A percentile compares a stretch with the other conserved stretches of the same genome.
These are phyloP conservation scores for Solanum chiquidenum DNA, from an alignment of 257 asterid genomes.

Conservation along the genomic window DNA sequence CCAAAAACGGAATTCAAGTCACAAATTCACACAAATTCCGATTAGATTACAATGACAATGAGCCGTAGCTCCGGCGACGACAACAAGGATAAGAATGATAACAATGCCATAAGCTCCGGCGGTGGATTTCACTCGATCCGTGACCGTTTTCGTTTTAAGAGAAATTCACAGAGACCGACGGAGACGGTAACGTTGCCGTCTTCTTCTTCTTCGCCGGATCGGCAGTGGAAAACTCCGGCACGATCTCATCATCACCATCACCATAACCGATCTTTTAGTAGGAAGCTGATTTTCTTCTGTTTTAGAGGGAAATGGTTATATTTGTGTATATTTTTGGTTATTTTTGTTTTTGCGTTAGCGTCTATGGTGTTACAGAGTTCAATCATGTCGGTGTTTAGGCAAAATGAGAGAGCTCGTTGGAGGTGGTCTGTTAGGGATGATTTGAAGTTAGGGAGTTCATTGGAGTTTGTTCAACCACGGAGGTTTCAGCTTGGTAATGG, in stretches of 20 bases:
- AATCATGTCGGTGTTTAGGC: slow-evolving; percentile 53
- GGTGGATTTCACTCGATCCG: slow-evolving; percentile 70
- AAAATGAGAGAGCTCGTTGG: slow-evolving; percentile 52
- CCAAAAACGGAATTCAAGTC: neutral
- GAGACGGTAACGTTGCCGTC: slow-evolving; percentile 7
- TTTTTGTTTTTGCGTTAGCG: slow-evolving; percentile 58
- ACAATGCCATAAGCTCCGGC: slow-evolving; percentile 14
- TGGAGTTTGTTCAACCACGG: slow-evolving; percentile 44
- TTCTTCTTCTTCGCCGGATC: slow-evolving; percentile 23
- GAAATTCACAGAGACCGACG: slow-evolving; percentile 21
- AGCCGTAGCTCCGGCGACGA: slow-evolving; percentile 29
- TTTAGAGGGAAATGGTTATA: slow-evolving; percentile 53
- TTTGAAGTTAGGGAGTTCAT: slow-evolving; percentile 69
- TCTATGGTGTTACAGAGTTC: slow-evolving; percentile 90
- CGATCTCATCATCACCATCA: slow-evolving; percentile 63
- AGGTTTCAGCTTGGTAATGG: slow-evolving; percentile 35
- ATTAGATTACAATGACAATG: slow-evolving; percentile 6
- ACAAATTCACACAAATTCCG: neutral
- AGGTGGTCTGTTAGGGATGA: slow-evolving; percentile 66
- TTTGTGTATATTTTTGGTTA: slow-evolving; percentile 42
- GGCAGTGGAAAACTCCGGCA: slow-evolving; percentile 8
- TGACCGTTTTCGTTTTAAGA: slow-evolving; percentile 14
- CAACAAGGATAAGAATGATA: slow-evolving; percentile 7
- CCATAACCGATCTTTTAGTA: slow-evolving; percentile 19
- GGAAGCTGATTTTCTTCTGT: slow-evolving; percentile 28